Conservation (phyloP, 768 basidiomycete genomes). For the Lactarius trivialis region DNA sequence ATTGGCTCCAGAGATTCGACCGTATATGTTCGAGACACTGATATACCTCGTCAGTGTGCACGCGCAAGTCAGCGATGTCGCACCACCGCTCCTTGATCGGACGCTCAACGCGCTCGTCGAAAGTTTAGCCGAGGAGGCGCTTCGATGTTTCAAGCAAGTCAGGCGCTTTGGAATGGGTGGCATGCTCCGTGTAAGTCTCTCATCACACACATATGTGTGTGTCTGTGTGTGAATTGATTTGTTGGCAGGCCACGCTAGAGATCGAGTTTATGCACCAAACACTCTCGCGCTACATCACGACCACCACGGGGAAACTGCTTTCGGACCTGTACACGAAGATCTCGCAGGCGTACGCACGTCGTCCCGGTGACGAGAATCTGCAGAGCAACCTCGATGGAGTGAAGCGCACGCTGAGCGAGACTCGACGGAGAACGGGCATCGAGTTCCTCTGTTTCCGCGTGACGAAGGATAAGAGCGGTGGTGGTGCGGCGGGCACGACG, state of each 20-base stretch:
- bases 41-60: conserved; percentile 89
- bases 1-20: conserved; percentile 67
- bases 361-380: conserved; percentile 79
- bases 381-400: conserved; percentile 85
- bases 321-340: conserved; percentile 93
- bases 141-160: conserved; percentile 82
- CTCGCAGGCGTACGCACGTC: conserved; percentile 83
- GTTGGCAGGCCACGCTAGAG: conserved; percentile 83
- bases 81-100: conserved; percentile 77
- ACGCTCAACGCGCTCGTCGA: conserved; percentile 75
- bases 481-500: too few relatives aligned
- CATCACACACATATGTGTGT: too few relatives aligned
- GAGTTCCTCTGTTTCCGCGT: conserved; percentile 92
- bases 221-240: background rate
- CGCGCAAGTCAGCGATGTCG: conserved; percentile 77
- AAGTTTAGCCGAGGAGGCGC: conserved; percentile 74
- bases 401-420: conserved; percentile 84
- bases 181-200: conserved; percentile 89
- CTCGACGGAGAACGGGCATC: conserved; percentile 84
- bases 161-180: conserved; percentile 96
- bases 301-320: conserved; percentile 72
- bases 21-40: conserved; percentile 87
- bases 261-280: conserved; percentile 99
- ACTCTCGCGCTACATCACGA: conserved; percentile 79
- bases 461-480: conserved; percentile 41